Evolutionary conservation across 108 stramenopile genomes (phyloP).

Genomic region (Cyclotella baltica): DNA sequence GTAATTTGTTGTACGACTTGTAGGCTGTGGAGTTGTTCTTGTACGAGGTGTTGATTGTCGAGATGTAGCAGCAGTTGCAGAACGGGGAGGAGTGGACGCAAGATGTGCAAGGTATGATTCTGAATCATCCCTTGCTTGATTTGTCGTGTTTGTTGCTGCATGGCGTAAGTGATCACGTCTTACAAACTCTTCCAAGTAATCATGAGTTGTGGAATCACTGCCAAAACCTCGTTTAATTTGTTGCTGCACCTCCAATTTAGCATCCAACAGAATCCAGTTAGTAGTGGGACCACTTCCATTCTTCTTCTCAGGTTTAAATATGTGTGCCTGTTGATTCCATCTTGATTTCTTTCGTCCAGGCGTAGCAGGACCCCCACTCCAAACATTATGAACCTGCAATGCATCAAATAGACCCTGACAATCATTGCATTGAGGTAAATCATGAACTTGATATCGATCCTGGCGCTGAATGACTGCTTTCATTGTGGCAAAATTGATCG

Average conservation of each 20-base stretch:
- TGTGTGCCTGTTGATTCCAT: constrained; percentile 44
- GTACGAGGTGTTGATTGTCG: neutral
- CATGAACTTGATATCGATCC: constrained; percentile 46
- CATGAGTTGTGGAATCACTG: neutral
- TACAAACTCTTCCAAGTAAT: constrained; percentile 56
- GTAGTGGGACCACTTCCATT: constrained; percentile 50
- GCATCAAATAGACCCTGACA: constrained; percentile 46
- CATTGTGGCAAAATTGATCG: constrained; percentile 52
- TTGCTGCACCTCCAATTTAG: constrained; percentile 42
- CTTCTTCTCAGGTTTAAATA: constrained; percentile 53
- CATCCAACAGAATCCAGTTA: constrained; percentile 51
- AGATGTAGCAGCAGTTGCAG: neutral
- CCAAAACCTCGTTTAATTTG: constrained; percentile 27
- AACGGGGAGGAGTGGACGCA: constrained; percentile 1
- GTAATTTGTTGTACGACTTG: constrained; percentile 6
- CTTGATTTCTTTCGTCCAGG: constrained; percentile 3
- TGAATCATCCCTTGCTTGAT: neutral
- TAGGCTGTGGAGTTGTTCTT: neutral
- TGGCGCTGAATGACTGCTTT: constrained; percentile 58
- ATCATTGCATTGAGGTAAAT: constrained; percentile 50
- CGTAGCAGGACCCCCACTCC: constrained; percentile 26
- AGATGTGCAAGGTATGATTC: constrained; percentile 23
- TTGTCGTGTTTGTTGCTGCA: neutral
- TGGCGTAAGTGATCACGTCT: constrained; percentile 42
- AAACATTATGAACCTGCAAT: constrained; percentile 36